These are phyloP conservation scores for Pythium apleroticum DNA, from an alignment of 352 stramenopile genomes.

Conservation along the genomic window DNA sequence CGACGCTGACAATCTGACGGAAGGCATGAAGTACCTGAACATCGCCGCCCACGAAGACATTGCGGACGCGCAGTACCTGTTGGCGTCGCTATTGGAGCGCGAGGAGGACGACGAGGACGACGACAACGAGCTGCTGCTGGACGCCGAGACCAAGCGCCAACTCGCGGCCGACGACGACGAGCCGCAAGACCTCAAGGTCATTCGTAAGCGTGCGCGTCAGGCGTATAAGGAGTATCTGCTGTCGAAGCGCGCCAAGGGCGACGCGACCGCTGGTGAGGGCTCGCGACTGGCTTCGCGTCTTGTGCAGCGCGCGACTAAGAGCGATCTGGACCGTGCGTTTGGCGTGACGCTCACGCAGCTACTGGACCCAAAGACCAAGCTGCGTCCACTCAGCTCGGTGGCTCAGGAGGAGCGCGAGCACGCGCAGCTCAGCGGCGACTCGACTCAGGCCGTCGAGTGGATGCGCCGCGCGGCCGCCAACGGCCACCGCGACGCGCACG, in stretches of 20 bases:
- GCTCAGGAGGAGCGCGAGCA: slow-evolving; percentile 31
- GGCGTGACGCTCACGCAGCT: slow-evolving; percentile 69
- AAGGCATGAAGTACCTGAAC: slow-evolving; percentile 61
- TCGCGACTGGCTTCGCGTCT: slow-evolving; percentile 26
- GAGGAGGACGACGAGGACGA: slow-evolving; percentile 28
- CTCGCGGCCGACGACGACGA: slow-evolving; percentile 43
- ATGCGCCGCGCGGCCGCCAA: slow-evolving; percentile 76
- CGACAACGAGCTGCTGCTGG: slow-evolving; percentile 41
- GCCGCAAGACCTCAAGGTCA: slow-evolving; percentile 63
- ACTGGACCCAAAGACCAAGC: slow-evolving; percentile 53
- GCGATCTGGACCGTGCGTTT: slow-evolving; percentile 66
- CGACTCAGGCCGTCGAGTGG: slow-evolving; percentile 77
- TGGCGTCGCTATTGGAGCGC: slow-evolving; percentile 61
- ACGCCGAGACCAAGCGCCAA: slow-evolving; percentile 74
- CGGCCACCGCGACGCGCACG: slow-evolving; percentile 71
- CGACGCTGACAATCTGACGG: slow-evolving; percentile 47
- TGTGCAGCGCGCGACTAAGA: slow-evolving; percentile 61
- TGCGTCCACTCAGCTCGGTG: slow-evolving; percentile 44
- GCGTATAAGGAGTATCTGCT: slow-evolving; percentile 77
- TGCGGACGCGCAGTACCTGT: slow-evolving; percentile 71
- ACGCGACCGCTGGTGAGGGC: slow-evolving; percentile 9
- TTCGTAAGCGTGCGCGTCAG: slow-evolving; percentile 73
- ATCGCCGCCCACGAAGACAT: slow-evolving; percentile 65
- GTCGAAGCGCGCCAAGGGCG: slow-evolving; percentile 35
- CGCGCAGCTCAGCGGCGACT: slow-evolving; percentile 35